phyloP scores from a whole-genome alignment of 164 flowering plant species.

The Annona squamosa region DNA sequence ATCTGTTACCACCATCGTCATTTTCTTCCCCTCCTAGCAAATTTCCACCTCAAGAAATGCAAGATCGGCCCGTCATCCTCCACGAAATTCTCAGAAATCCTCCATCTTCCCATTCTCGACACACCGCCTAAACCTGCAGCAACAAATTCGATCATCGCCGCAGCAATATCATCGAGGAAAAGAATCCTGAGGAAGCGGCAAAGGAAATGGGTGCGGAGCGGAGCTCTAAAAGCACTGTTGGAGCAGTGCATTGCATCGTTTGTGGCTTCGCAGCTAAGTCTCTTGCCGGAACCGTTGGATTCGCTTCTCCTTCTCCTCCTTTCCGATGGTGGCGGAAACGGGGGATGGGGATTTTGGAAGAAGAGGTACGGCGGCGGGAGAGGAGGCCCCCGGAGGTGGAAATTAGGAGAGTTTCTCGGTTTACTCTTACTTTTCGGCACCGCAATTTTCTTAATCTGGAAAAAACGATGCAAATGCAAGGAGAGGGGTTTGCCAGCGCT shows the following conservation, averaged over 20 bases:
- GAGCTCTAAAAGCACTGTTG: slow-evolving; percentile 16
- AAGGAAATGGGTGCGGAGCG: slow-evolving; percentile 18
- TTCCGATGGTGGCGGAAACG: slow-evolving; percentile 23
- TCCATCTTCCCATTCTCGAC: background rate
- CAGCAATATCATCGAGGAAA: background rate
- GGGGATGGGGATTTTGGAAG: slow-evolving; percentile 36
- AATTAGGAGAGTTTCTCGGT: slow-evolving; percentile 12
- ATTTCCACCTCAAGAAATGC: background rate
- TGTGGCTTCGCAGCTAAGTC: slow-evolving; percentile 32
- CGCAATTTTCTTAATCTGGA: slow-evolving; percentile 11
- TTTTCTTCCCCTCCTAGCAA: background rate
- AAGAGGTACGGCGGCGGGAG: slow-evolving; percentile 28
- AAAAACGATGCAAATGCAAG: background rate
- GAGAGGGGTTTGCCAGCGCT: background rate
- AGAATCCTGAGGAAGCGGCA: slow-evolving; percentile 12
- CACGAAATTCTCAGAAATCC: background rate
- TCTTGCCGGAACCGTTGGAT: slow-evolving; percentile 49
- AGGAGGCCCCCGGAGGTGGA: slow-evolving; percentile 17
- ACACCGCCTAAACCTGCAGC: background rate
- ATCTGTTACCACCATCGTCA: too few species aligned
- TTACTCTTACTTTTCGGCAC: slow-evolving; percentile 13
- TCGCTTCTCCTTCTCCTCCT: slow-evolving; percentile 34
- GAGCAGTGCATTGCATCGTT: slow-evolving; percentile 17
- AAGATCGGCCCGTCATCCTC: too few species aligned
- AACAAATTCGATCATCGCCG: background rate